Evolutionary conservation across 331 rosid species (phyloP), one percentile per base, ranked within the genome.

Genomic region (Quercus tomentella): DNA sequence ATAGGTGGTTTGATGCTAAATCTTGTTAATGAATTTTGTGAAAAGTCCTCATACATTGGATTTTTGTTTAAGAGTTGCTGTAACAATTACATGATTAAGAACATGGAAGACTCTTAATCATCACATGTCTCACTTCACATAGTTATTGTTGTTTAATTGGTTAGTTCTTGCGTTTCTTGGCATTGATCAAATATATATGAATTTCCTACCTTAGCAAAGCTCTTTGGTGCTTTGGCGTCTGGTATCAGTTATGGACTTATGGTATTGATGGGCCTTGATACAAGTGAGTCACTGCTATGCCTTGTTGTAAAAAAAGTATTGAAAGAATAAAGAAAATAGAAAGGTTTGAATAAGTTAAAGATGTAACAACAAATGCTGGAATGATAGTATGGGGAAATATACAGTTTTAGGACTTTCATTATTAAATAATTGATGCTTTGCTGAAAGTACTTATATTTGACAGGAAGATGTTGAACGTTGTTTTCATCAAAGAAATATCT

Each of bases 201-300:
- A 58, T 58, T 58, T 43, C 51, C 51, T 43, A 43, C 51, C 51
- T 43, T 43, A 43, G 51, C 51, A 35, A 35, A 35, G 41, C 14
- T 43, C 15, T 43, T 58, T 58, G 65, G 7, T 58, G 31, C 65
- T 58, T 58, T 58, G 65, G 25, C 31, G 14, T 11, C 25, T 70
- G 63, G 75, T 60, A 35, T 35, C 41, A 35, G 41, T 35, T 70
- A 2, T 55, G 51, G 70, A 15, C 16, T 18, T 25, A 25, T 70
- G 65, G 70, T 56, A 49, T 61, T 30, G 52, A 52, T 60, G 21
- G 60, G 65, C 41, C 41, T 35, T 6, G 41, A 81, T 62, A 61
- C 63, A 51, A 84, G 78, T 67, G 78, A 74, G 80, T 74, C 77
- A 31, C 84, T 74, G 9, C 11, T 7, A 45, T 65, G 65, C 7